Conservation (phyloP, 768 basidiomycete genomes). For the Hydnomerulius pinastri region DNA sequence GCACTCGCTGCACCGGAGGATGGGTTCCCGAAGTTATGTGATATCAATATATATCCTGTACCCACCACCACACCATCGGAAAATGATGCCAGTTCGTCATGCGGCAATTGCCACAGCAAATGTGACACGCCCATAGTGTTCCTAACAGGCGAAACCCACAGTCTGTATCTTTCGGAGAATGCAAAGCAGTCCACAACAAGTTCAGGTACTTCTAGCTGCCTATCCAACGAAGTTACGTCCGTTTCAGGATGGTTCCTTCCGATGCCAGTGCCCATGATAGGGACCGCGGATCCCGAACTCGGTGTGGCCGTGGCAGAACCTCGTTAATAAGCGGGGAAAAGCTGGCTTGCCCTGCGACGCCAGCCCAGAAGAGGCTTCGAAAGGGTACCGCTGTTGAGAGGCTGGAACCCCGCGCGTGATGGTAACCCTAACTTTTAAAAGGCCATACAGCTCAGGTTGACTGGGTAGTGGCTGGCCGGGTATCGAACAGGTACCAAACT, state of each 20-base stretch:
- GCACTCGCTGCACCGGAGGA: not conserved
- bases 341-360: slow-evolving; percentile 11
- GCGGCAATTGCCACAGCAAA: slow-evolving; percentile 16
- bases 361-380: not conserved
- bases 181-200: not conserved
- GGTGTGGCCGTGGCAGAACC: not conserved
- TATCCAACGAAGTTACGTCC: slow-evolving; percentile 14
- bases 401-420: slow-evolving; percentile 2
- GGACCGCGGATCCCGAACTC: slow-evolving; percentile 20
- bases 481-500: too few relatives aligned
- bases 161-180: not conserved
- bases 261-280: not conserved
- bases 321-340: slow-evolving; percentile 12
- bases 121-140: slow-evolving; percentile 9
- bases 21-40: not conserved
- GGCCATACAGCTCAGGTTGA: not conserved
- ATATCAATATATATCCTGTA: slow-evolving; percentile 13
- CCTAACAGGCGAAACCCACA: too few relatives aligned
- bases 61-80: not conserved
- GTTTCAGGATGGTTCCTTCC: slow-evolving; percentile 13
- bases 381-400: not conserved
- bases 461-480: not conserved
- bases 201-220: not conserved
- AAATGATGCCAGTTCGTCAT: slow-evolving; percentile 5
- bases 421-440: slow-evolving; percentile 3